Conservation (phyloP, 2,329 filamentous ascomycete species). For the Aphanoascus verrucosus region DNA sequence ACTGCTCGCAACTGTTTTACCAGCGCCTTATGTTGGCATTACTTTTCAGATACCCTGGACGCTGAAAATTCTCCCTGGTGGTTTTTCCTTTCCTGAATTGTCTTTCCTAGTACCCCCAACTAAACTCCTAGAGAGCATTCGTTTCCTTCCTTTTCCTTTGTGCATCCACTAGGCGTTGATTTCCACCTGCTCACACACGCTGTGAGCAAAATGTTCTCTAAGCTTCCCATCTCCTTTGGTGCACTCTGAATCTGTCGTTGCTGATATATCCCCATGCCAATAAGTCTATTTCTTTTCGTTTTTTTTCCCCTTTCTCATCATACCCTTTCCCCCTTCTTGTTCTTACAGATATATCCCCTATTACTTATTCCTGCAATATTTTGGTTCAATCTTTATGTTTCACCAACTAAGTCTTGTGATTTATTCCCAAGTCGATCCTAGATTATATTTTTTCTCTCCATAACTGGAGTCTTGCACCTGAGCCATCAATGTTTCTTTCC, state of each 20-base stretch:
- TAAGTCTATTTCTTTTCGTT: background rate
- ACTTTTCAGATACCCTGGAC: background rate
- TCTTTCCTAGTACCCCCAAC: background rate
- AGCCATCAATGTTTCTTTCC: background rate
- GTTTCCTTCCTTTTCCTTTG: conserved; percentile 13
- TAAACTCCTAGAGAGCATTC: conserved; percentile 16
- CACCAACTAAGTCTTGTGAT: background rate
- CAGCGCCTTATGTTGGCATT: background rate
- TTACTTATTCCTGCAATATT: background rate
- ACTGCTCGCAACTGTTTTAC: background rate
- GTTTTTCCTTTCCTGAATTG: background rate
- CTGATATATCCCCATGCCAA: background rate
- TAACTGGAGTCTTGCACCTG: background rate
- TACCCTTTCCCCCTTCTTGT: background rate
- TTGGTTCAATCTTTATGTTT: conserved; percentile 4
- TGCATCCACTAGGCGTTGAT: conserved; percentile 18
- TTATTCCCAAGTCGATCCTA: background rate
- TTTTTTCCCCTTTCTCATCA: conserved; percentile 4
- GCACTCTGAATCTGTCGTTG: background rate
- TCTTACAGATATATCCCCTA: background rate
- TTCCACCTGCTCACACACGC: background rate
- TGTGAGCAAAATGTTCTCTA: conserved; percentile 6
- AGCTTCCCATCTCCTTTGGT: background rate
- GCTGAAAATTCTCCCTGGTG: conserved; percentile 9
- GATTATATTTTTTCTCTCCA: background rate